Evolutionary conservation across 2,329 filamentous ascomycete species (phyloP).

Genomic region (Exophiala sp.): DNA sequence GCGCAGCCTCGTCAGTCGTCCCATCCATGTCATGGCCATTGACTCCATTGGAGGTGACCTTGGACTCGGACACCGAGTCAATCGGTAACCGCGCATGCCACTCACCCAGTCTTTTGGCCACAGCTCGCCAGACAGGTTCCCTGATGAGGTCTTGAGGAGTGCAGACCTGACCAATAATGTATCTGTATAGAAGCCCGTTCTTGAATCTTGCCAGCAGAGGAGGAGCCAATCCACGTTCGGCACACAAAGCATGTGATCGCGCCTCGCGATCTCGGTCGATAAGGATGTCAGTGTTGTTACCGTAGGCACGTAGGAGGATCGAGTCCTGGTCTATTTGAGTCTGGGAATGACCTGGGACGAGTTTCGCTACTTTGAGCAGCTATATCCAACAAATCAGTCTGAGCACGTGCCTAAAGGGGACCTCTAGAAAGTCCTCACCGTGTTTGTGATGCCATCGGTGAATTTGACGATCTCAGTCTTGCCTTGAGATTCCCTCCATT

Average conservation of each 20-base stretch:
- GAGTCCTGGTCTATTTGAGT: constrained; percentile 79
- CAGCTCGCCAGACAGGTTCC: constrained; percentile 72
- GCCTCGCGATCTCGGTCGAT: constrained; percentile 84
- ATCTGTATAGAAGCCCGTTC: constrained; percentile 94
- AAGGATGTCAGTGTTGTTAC: constrained; percentile 86
- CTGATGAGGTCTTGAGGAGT: constrained; percentile 74
- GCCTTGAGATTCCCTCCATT: constrained; percentile 73
- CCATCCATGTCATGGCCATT: constrained; percentile 15
- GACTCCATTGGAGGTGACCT: constrained; percentile 15
- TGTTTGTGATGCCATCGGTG: constrained; percentile 98
- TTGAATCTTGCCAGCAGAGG: constrained; percentile 85
- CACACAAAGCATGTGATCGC: constrained; percentile 76
- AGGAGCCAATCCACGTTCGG: constrained; percentile 77
- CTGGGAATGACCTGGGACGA: constrained; percentile 62
- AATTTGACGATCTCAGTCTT: constrained; percentile 83
- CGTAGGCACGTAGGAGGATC: constrained; percentile 87
- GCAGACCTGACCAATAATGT: constrained; percentile 76
- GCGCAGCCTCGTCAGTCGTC: neutral
- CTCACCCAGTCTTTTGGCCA: constrained; percentile 79
- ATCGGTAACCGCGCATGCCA: constrained; percentile 78
- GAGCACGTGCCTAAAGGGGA: constrained; percentile 22
- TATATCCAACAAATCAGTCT: constrained; percentile 32
- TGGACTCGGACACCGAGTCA: constrained; percentile 40
- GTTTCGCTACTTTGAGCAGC: constrained; percentile 51
- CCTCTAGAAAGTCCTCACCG: constrained; percentile 48